Evolutionary conservation across 2,329 filamentous ascomycete genomes (phyloP), one percentile per base, ranked within the genome.

Genomic region (Fusarium sp.): DNA sequence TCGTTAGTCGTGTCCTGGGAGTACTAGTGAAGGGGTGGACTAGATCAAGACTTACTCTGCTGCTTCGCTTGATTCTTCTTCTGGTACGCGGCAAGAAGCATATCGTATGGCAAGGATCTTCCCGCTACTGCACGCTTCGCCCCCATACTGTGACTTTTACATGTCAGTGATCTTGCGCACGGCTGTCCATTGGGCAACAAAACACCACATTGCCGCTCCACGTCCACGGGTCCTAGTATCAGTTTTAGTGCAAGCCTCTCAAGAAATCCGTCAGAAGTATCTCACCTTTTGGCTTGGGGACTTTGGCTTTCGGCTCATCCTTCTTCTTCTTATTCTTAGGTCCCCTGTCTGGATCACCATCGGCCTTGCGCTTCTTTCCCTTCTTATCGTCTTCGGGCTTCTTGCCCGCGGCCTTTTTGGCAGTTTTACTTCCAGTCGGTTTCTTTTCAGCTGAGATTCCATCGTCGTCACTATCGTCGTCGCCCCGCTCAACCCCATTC

Each of bases 11-110:
- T n/a, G 33, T 7, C 39, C 54, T n/a, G 31, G 7, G n/a, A 46
- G n/a, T 18, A 25, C 9, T 36, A 41, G 29, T 25, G 13, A 17
- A 52, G 7, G 20, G 17, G 20, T 15, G 15, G 9, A 25, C 38
- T 17, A 62, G 9, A 29, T 42, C 20, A 59, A 42, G 46, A 88
- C 92, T 83, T 86, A 95, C 94, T 97, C 82, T 98, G 96, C 84
- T 97, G 94, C 79, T 97, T 97, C 27, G 96, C 96, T 81, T 98
- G 96, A 77, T 99, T 99, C 86, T 98, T 98, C 87, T 98, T 98
- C 81, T 96, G 93, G 78, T 96, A 96, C 12, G 92, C 92, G 18
- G 93, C 91, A 41, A 98, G 87, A 42, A 98, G 85, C 92, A 97
- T 96, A 81, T 97, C 94, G 79, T 98, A 98, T 3, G 95, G 95